Evolutionary conservation across 306 rosid genomes (phyloP).

Genomic region (Heteromeles arbutifolia): DNA sequence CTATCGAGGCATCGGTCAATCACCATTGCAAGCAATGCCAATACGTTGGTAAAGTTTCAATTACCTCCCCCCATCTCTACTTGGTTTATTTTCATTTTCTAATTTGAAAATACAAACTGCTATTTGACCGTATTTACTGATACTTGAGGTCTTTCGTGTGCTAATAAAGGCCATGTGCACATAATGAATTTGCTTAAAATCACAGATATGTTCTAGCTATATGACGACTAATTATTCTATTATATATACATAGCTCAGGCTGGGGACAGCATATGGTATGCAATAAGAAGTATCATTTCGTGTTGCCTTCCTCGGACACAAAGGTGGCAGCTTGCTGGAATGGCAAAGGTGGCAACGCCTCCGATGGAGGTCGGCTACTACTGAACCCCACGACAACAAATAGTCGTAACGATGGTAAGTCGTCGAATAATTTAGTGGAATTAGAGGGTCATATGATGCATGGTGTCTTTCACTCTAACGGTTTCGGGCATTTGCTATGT

Average conservation of each 20-base stretch:
- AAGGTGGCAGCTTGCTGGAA: constrained; percentile 31
- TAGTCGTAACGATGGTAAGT: not conserved
- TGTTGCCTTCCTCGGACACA: constrained; percentile 71
- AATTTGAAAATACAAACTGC: not conserved
- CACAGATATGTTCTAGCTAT: not conserved
- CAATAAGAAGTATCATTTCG: constrained; percentile 83
- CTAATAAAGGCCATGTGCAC: too few relatives aligned
- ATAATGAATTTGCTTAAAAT: not conserved
- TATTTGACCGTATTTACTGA: not conserved
- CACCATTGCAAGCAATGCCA: constrained; percentile 77
- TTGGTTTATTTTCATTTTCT: not conserved
- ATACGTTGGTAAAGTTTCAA: constrained; percentile 52
- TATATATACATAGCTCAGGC: constrained; percentile 35
- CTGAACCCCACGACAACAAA: not conserved
- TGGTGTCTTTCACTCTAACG: constrained; percentile 84
- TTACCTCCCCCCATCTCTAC: not conserved
- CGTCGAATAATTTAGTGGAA: constrained; percentile 25
- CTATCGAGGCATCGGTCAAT: constrained; percentile 32
- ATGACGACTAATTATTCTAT: not conserved
- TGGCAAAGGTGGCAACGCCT: not conserved
- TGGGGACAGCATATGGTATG: constrained; percentile 81
- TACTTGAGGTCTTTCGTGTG: not conserved
- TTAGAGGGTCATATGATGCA: constrained; percentile 66
- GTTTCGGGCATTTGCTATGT: constrained; percentile 77
- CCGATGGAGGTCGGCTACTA: not conserved